phyloP scores from a whole-genome alignment of 371 early-diverging fungal species.

The Syncephalis plumigaleata region DNA sequence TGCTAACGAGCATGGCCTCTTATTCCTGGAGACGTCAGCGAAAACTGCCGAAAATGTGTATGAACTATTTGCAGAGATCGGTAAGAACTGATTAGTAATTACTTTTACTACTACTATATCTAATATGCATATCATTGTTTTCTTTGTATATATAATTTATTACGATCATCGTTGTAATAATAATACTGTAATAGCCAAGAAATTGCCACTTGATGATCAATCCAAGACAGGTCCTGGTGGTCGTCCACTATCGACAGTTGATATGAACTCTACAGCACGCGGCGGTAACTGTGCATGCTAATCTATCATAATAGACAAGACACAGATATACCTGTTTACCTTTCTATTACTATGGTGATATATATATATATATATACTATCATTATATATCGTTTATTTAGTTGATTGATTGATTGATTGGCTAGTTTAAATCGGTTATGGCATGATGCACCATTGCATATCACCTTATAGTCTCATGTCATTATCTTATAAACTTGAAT shows the following conservation, averaged over 20 bases:
- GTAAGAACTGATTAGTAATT: constrained; percentile 11
- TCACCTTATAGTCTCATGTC: too few relatives aligned
- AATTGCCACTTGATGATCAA: constrained; percentile 41
- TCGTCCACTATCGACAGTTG: constrained; percentile 13
- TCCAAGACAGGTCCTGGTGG: constrained; percentile 15
- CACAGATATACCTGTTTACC: too few relatives aligned
- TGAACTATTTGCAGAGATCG: constrained; percentile 78
- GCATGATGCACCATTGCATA: too few relatives aligned
- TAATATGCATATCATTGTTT: background rate
- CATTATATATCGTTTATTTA: too few relatives aligned
- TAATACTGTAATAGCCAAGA: too few relatives aligned
- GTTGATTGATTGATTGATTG: too few relatives aligned
- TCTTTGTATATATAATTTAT: background rate
- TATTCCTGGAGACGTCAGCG: constrained; percentile 91
- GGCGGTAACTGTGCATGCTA: constrained; percentile 19
- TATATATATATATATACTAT: too few relatives aligned
- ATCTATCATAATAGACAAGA: background rate
- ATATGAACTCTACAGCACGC: constrained; percentile 12
- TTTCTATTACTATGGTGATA: too few relatives aligned
- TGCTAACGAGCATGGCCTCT: constrained; percentile 65
- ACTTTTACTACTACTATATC: background rate
- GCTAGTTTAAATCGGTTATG: too few relatives aligned
- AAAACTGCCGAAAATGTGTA: constrained; percentile 74
- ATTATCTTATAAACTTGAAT: too few relatives aligned
- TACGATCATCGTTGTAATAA: too few relatives aligned